phyloP scores from a whole-genome alignment of 352 stramenopile genomes.

The Pythium aristosporum region DNA sequence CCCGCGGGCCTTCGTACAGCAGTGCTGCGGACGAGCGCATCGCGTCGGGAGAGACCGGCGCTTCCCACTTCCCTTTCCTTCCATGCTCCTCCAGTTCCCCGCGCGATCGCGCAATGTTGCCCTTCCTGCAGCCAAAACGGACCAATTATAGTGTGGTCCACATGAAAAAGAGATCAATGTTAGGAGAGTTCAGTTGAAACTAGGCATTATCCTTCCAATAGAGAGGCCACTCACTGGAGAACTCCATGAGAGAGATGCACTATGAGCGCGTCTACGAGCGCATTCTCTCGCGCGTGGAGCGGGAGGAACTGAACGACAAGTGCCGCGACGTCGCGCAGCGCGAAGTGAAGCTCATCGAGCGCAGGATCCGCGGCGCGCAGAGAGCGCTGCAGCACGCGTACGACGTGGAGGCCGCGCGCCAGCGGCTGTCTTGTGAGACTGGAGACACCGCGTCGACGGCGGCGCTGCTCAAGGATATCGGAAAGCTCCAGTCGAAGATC shows the following conservation, averaged over 20 bases:
- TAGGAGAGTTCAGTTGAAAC: neutral
- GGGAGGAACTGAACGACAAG: constrained; percentile 10
- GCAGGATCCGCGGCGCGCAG: neutral
- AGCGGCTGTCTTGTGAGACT: neutral
- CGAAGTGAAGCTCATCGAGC: constrained; percentile 1
- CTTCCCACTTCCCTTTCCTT: neutral
- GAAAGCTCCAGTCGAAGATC: constrained; percentile 4
- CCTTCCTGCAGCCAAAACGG: neutral
- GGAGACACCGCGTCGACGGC: neutral
- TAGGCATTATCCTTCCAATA: neutral
- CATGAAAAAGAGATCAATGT: neutral
- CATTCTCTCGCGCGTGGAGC: constrained; percentile 24
- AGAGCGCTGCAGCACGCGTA: constrained; percentile 15
- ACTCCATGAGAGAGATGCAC: neutral
- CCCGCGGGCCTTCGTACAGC: no score
- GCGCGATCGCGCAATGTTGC: constrained; percentile 2
- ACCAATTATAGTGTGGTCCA: constrained; percentile 4
- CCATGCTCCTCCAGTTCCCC: constrained; percentile 4
- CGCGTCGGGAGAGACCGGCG: neutral
- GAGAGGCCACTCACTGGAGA: neutral
- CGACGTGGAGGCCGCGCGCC: constrained; percentile 19
- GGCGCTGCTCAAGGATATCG: constrained; percentile 11
- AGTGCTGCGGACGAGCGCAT: neutral
- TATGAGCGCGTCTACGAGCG: constrained; percentile 17
- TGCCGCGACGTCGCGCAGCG: constrained; percentile 8